Base-by-base conservation (phyloP, 2,329 filamentous ascomycete genomes). In the Simplicillium sp. region DNA sequence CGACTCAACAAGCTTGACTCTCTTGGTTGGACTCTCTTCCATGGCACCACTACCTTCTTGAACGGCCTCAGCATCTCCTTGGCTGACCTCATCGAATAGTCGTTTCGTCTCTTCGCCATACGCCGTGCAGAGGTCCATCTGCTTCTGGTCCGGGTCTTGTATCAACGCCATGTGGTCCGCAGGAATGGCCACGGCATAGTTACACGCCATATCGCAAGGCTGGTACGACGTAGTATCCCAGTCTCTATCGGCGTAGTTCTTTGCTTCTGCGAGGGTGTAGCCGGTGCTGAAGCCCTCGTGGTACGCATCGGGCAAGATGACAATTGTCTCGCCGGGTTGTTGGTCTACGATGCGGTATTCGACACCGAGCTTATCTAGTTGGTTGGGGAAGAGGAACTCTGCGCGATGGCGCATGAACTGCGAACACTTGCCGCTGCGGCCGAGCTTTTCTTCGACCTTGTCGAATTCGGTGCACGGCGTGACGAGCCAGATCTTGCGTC, bases 271-370 rank as follows among this genome's bases (percentile, higher is more conserved):
- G 36, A 64, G 55, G 31, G 60, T 64, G 40, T 64, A 64, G 0
- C 61, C 61, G n/a, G 60, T 63, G 48, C 61, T 64, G 44, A 64
- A 64, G 3, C 61, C 61, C 43, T 64, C 59, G 40, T 64, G 61
- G 37, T 64, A 64, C 4, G 61, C 61, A 40, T 64, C 61, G 1
- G 61, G 61, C 7, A 64, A 46, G 35, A 64, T 59, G 31, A 64
- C 61, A 31, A 64, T 59, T 8, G 61, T 64, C 48, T 64, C 61
- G 7, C 60, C 61, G 6, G 61, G 59, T 2, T 59, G 54, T 39
- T 64, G 61, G 29, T 64, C 61, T 38, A 64, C 52, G 39, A 64
- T 54, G 11, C 60, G 58, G 41, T 54, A 60, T 1, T 60, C 61
- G 7, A 64, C 60, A 9, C 57, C 57, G 9, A 64, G 52, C 44